Evolutionary conservation across 2,329 filamentous ascomycete genomes (phyloP), one percentile per base, ranked within the genome.

Genomic region (Pseudogymnoascus sp.): DNA sequence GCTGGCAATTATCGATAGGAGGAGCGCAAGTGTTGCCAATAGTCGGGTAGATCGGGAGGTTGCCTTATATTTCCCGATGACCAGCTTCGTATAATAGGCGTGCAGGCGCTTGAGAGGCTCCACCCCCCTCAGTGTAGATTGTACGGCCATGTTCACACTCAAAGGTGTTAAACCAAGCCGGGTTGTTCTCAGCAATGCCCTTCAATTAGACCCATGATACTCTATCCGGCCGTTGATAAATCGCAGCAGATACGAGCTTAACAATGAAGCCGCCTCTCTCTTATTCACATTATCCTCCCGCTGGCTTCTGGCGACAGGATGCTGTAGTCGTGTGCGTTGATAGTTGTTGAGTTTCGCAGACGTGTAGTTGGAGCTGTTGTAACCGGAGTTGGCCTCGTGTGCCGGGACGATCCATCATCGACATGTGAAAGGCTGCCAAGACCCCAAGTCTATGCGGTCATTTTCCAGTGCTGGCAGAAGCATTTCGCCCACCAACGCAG

Each of bases 121-220:
- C 69, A 85, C 82, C 69, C 81, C 79, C 68, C 86, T 86, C 69
- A 97, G 82, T 4, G 89, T 96, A 63, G 93, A 97, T 79, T 96
- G 93, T 67, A 82, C 88, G 66, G 91, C 90, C 93, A 97, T 97
- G 64, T 56, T 56, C 6, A 11, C 46, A 53, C 46, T 53, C 26
- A 31, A 53, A 31, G 10, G 50, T 33, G 50, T 19, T 19, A 56
- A 53, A 56, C 50, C 29, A 56, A 56, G 50, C 26, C 26, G 50
- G 26, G 50, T 56, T 9, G 50, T 56, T 56, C 50, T 64, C 71
- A 62, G 11, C 61, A 21, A 65, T 40, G 50, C 50, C 50, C 50
- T 56, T 33, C 50, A 56, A 56, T 56, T 19, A 29, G 29, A 56
- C 50, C 50, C 50, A 56, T 56, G 50, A 33, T 56, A 33, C 31